A percentile compares a stretch with the other conserved stretches of the same genome.
These are phyloP conservation scores for Penicillium fimorum DNA, from an alignment of 495 filamentous ascomycete genomes.

Conservation along the genomic window DNA sequence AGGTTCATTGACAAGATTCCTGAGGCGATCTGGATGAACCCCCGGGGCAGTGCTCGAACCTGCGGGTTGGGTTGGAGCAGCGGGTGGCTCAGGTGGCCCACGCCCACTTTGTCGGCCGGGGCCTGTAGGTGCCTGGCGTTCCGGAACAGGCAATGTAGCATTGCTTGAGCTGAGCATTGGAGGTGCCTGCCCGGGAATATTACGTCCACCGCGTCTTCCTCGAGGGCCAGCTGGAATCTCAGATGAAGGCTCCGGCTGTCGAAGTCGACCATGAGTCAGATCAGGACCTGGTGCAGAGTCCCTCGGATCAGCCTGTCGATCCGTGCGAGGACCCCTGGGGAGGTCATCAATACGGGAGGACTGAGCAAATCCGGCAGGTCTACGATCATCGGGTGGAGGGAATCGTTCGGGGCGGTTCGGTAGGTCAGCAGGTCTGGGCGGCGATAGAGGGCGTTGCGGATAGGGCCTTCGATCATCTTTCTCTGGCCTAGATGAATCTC, in stretches of 20 bases:
- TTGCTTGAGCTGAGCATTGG: conserved; percentile 19
- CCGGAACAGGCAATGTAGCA: conserved; percentile 24
- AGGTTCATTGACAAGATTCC: conserved; percentile 22
- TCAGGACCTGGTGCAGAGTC: conserved; percentile 38
- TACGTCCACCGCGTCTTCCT: conserved; percentile 35
- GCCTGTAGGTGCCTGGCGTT: conserved; percentile 40
- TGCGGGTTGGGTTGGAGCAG: conserved; percentile 23
- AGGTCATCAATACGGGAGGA: conserved; percentile 35
- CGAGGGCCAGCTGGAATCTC: conserved; percentile 74
- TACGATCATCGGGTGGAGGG: conserved; percentile 33
- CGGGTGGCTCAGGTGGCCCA: conserved; percentile 25
- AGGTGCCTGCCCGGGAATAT: conserved; percentile 31
- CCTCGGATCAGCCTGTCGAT: conserved; percentile 33
- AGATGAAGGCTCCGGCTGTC: conserved; percentile 50
- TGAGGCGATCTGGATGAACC: conserved; percentile 52
- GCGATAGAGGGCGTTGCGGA: conserved; percentile 29
- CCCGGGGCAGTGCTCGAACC: conserved; percentile 37
- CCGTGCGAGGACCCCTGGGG: conserved; percentile 42
- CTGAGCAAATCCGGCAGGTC: conserved; percentile 26
- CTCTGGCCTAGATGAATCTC: conserved; percentile 32
- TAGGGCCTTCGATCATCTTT: conserved; percentile 39
- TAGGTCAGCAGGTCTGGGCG: conserved; percentile 29
- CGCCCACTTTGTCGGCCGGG: conserved; percentile 38
- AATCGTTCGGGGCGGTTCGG: conserved; percentile 42
- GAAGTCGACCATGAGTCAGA: conserved; percentile 55